A percentile compares a stretch with the other conserved stretches of the same genome.
Evolutionary conservation across 345 rosid genomes (phyloP).

Genomic region (Tarenaya hassleriana): DNA sequence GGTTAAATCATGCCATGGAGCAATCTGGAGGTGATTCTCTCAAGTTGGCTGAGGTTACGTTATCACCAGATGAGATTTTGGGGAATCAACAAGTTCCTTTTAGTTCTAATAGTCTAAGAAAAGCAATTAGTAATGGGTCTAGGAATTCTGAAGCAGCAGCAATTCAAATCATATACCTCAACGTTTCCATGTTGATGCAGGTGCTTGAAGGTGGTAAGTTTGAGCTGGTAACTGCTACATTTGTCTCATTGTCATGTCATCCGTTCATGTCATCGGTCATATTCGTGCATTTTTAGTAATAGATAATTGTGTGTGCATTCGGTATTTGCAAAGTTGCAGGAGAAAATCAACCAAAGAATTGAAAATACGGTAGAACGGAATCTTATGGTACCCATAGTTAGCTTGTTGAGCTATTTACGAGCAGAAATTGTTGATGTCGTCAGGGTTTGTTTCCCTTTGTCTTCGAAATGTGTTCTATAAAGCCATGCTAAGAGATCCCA

Average conservation of each 20-base stretch:
- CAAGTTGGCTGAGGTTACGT: slow-evolving; percentile 15
- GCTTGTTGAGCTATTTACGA: too few species aligned
- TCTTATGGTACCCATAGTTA: too few species aligned
- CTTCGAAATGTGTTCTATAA: background rate
- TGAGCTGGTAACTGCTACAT: slow-evolving; percentile 12
- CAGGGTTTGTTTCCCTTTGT: slow-evolving; percentile 5
- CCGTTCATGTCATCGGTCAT: background rate
- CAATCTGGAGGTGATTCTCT: slow-evolving; percentile 16
- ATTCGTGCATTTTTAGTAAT: slow-evolving; percentile 22
- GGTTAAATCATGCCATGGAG: slow-evolving; percentile 22
- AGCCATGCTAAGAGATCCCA: slow-evolving; percentile 10
- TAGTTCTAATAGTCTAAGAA: slow-evolving; percentile 36
- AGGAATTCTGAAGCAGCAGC: slow-evolving; percentile 43
- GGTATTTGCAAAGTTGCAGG: background rate
- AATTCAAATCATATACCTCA: background rate
- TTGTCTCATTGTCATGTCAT: background rate
- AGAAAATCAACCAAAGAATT: too few species aligned
- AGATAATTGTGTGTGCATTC: slow-evolving; percentile 2
- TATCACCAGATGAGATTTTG: slow-evolving; percentile 39
- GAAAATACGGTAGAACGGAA: too few species aligned
- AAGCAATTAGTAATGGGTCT: slow-evolving; percentile 22
- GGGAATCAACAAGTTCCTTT: slow-evolving; percentile 38
- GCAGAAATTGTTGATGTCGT: too few species aligned
- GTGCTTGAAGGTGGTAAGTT: slow-evolving; percentile 28
- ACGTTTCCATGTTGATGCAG: slow-evolving; percentile 25